Evolutionary conservation across 2,329 filamentous ascomycete genomes (phyloP).

Genomic region (Xylaria sp.): DNA sequence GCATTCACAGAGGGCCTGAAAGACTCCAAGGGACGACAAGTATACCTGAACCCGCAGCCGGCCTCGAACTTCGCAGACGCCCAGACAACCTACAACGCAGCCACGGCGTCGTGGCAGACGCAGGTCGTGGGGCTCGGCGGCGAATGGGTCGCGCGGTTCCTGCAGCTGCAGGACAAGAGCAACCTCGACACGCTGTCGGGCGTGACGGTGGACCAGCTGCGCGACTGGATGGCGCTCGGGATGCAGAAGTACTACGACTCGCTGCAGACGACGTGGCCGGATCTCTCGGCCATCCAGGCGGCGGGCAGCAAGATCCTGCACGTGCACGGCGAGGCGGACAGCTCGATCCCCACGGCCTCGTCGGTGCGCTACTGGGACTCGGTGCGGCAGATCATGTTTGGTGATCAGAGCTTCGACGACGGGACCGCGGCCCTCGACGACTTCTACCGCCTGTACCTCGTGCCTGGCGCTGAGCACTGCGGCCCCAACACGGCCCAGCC

Average conservation of each 20-base stretch:
- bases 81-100: slow-evolving; percentile 48
- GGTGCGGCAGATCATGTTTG: slow-evolving; percentile 62
- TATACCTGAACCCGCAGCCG: slow-evolving; percentile 52
- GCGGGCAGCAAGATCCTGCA: slow-evolving; percentile 63
- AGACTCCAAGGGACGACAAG: slow-evolving; percentile 51
- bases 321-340: slow-evolving; percentile 64
- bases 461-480: slow-evolving; percentile 66
- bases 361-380: slow-evolving; percentile 58
- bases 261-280: slow-evolving; percentile 58
- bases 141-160: slow-evolving; percentile 48
- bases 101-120: slow-evolving; percentile 45
- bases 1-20: slow-evolving; percentile 52
- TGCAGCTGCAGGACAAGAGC: slow-evolving; percentile 42
- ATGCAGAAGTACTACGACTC: slow-evolving; percentile 60
- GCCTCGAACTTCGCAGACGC: slow-evolving; percentile 51
- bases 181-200: slow-evolving; percentile 55
- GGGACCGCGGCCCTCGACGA: slow-evolving; percentile 57
- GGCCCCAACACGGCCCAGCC: slow-evolving; percentile 55
- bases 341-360: slow-evolving; percentile 59
- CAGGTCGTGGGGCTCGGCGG: slow-evolving; percentile 43
- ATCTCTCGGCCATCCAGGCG: slow-evolving; percentile 57
- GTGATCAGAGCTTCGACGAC: slow-evolving; percentile 52
- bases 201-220: slow-evolving; percentile 64
- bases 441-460: slow-evolving; percentile 54
- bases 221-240: slow-evolving; percentile 62